Evolutionary conservation across 2,329 filamentous ascomycete genomes (phyloP).

Genomic region (Thermothelomyces thermophilus): DNA sequence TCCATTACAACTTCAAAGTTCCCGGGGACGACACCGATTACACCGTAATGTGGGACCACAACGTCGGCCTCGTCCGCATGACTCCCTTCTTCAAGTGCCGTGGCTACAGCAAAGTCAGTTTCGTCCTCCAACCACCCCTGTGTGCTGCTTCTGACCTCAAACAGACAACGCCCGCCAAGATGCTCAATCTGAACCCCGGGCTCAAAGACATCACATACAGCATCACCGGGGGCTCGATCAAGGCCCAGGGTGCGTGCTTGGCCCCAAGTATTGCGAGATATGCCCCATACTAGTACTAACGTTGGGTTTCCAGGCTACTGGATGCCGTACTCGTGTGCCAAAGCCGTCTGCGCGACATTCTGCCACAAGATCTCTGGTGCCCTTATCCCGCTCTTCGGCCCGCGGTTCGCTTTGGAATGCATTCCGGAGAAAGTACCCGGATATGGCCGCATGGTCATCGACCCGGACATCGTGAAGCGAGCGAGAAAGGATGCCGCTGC

Average conservation of each 20-base stretch:
- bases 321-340: constrained; percentile 86
- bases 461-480: constrained; percentile 45
- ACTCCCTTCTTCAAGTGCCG: constrained; percentile 92
- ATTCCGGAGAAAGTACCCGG: constrained; percentile 54
- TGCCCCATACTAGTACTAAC: neutral
- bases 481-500: constrained; percentile 45
- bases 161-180: constrained; percentile 83
- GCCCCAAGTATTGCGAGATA: neutral
- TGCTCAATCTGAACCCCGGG: constrained; percentile 69
- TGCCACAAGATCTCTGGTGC: constrained; percentile 78
- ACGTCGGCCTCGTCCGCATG: constrained; percentile 85
- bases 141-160: neutral
- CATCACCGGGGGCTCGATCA: constrained; percentile 86
- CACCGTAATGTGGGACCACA: constrained; percentile 94
- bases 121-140: neutral
- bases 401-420: constrained; percentile 69
- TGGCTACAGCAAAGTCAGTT: constrained; percentile 73
- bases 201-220: constrained; percentile 86
- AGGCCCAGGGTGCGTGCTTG: constrained; percentile 68
- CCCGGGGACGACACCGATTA: constrained; percentile 62
- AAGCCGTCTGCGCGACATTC: constrained; percentile 82
- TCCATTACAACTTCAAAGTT: constrained; percentile 73
- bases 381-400: constrained; percentile 84
- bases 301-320: constrained; percentile 69
- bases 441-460: constrained; percentile 62